Base-by-base conservation (phyloP, 163 green algal genomes). In the Coccomyxa subellipsoidea region DNA sequence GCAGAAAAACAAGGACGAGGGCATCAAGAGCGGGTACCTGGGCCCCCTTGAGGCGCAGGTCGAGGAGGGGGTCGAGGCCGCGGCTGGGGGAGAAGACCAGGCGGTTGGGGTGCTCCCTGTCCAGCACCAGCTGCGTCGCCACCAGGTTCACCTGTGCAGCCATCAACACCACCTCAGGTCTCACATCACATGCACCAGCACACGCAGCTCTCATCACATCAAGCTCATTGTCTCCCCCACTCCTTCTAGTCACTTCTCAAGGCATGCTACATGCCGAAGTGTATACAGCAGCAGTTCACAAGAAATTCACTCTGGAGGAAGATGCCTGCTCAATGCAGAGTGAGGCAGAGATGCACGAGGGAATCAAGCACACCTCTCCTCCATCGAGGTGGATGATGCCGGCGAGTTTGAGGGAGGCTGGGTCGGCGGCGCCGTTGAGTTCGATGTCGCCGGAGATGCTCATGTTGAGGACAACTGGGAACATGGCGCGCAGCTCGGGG, bases 391-490 rank as follows among this genome's bases (percentile, higher is more conserved):
- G 59, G 40, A 98, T 83, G 15, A 76, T 84, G 53, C 93, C 93
- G 7, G 59, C 73, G 3, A 91, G 85, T 21, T 81, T 76, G 39
- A 97, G 78, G 27, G 81, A 77, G 7, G 84, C 77, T 0, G 94
- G 91, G 75, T 94, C 84, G 2, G 92, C 91, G 1, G 89, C 82
- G 38, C 95, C 95, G 35, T 83, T 91, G 25, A 98, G 78, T 25
- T 88, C 84, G 38, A 98, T 81, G 84, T 95, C 84, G 8, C 96
- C 96, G 23, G 77, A 83, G 7, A 98, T 85, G 6, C 86, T 90
- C 83, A 98, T 92, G 85, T 97, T 97, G 76, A 98, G 85, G 54
- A 98, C 94, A 59, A 98, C 90, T 0, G 96, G 96, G 86, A 98
- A 97, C 76, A 96, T 86, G 4, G 93, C 92, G 0, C 94, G 84